Evolutionary conservation across 192 early-diverging fungal species (phyloP), one percentile per base, ranked within the genome.

Genomic region (Coemansia sp.): DNA sequence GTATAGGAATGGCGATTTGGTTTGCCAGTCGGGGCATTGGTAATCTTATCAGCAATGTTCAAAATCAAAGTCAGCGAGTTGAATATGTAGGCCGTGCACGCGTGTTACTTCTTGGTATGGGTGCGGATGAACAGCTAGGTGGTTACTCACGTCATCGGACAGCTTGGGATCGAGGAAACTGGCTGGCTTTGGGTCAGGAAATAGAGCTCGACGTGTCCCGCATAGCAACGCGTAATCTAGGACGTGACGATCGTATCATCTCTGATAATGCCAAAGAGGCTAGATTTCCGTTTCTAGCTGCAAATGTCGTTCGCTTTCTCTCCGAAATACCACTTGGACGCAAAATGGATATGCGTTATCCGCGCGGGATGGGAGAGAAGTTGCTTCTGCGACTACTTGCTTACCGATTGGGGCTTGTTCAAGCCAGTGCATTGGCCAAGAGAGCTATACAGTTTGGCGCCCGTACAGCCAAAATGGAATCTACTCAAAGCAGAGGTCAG

Each of bases 381-480:
- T 64, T 94, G 30, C 62, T 97, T n/a, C 69, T 98, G 55, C 71
- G 95, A 18, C 82, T 88, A 74, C 69, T 92, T 16, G 92, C 91
- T 10, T 27, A 41, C 16, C 72, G 83, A 14, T 73, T 97, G n/a
- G 90, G 91, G 0, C 82, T 97, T 23, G 38, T 53, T 7, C 48
- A 32, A 19, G 38, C 85, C 69, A 55, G 73, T 66, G 21, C 87
- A 90, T 64, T 90, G 86, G 82, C 78, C 16, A 98, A 98, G 65
- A 80, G 94, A n/a, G 96, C 96, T 3, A 92, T 98, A 50, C 96
- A 98, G 74, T 98, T 98, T 86, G 96, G 96, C 5, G 93, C 95
- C 0, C 84, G 92, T 21, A 94, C 93, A 0, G 96, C 96, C n/a
- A 95, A 94, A 78, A 96, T 98, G 95, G 70, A 74, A 25, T 66